Evolutionary conservation across 2,329 filamentous ascomycete genomes (phyloP), one percentile per base, ranked within the genome.

Genomic region (Xylaria sp.): DNA sequence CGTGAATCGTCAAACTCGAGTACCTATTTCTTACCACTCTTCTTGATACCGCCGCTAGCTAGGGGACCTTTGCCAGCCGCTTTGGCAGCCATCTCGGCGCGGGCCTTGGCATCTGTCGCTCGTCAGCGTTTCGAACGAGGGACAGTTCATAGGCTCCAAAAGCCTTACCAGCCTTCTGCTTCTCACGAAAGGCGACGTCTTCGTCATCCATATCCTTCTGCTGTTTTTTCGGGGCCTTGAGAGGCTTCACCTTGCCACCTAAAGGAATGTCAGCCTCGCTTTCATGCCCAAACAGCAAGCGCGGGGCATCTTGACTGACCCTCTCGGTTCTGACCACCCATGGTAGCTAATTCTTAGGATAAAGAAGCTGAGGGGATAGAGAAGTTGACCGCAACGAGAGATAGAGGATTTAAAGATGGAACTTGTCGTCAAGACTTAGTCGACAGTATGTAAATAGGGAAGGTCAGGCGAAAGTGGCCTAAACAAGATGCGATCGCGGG

Each of bases 1-100:
- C 71, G 69, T 70, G 63, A 58, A 69, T 73, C 69, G 69, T 73
- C 67, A 69, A 62, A 41, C 56, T 44, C 12, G 39, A 7, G 7
- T 54, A 48, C 76, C 84, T 87, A 97, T 91, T 98, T 97, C 92
- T 98, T 97, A 82, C 94, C 94, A 71, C 92, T 96, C 89, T 97
- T 98, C 91, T 98, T 98, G 86, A 98, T 97, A 72, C 87, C 82
- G 41, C 94, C 94, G 39, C 90, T 91, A 84, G 94, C 94, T 80
- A 98, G 81, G 46, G 95, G 94, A 2, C 95, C 95, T 85, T 97
- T 97, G 82, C 92, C 92, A 77, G 92, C 91, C 55, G 92, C 91
- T 84, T 93, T 92, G 70, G 90, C 87, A n/a, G 91, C 90, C 83
- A 97, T 80, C 10, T 94, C 93, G 84, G 97, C 95, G 82, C 90